phyloP scores from a whole-genome alignment of 495 filamentous ascomycete genomes.

The Beverwykella pulmonaria region DNA sequence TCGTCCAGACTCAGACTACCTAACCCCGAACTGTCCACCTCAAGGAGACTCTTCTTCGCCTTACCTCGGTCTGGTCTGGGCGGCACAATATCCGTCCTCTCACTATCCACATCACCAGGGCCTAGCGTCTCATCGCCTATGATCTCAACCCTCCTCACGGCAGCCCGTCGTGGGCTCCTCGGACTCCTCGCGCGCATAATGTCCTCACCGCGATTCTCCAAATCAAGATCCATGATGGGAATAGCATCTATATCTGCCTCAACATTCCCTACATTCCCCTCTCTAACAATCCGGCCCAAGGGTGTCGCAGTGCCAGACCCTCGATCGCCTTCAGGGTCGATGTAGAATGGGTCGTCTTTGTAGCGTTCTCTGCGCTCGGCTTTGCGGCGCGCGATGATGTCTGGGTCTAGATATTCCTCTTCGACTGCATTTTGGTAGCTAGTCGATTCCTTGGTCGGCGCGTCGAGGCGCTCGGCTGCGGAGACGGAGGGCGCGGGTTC shows the following conservation, averaged over 20 bases:
- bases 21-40: slow-evolving; percentile 83
- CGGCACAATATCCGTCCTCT: slow-evolving; percentile 12
- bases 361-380: slow-evolving; percentile 75
- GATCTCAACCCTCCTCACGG: slow-evolving; percentile 41
- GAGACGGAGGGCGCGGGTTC: slow-evolving; percentile 35
- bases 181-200: background rate
- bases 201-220: slow-evolving; percentile 52
- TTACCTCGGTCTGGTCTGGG: slow-evolving; percentile 47
- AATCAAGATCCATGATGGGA: slow-evolving; percentile 87
- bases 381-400: slow-evolving; percentile 64
- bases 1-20: slow-evolving; percentile 61
- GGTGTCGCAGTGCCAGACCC: slow-evolving; percentile 63
- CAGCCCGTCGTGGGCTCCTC: slow-evolving; percentile 38
- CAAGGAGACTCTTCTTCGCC: slow-evolving; percentile 63
- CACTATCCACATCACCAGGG: background rate
- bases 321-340: slow-evolving; percentile 56
- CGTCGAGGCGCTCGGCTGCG: slow-evolving; percentile 57
- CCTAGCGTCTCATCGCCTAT: slow-evolving; percentile 48
- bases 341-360: slow-evolving; percentile 95
- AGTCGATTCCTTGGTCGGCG: slow-evolving; percentile 40
- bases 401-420: slow-evolving; percentile 62
- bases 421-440: slow-evolving; percentile 66
- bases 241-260: slow-evolving; percentile 90
- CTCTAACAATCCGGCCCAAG: slow-evolving; percentile 69
- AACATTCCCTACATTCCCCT: slow-evolving; percentile 56